Conservation (phyloP, 495 filamentous ascomycete genomes). For the Penicillium angulare region DNA sequence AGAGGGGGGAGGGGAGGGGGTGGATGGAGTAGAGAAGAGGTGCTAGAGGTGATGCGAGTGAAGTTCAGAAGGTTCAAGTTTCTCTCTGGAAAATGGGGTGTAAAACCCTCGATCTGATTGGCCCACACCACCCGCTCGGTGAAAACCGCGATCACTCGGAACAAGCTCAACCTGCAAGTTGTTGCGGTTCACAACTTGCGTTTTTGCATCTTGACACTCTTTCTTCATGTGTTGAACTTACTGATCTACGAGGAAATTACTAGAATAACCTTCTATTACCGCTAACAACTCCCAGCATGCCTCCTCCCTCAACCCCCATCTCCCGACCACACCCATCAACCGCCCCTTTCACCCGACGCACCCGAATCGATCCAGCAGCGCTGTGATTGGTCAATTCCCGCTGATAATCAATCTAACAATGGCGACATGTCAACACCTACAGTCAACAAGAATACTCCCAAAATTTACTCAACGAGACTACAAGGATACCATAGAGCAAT, state of each 20-base stretch:
- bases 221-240: background rate
- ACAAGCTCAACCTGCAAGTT: too few relatives aligned
- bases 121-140: slow-evolving; percentile 33
- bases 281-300: background rate
- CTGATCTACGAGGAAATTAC: background rate
- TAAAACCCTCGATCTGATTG: slow-evolving; percentile 45
- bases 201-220: background rate
- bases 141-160: slow-evolving; percentile 39
- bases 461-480: too few relatives aligned
- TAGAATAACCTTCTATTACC: background rate
- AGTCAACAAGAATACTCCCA: too few relatives aligned
- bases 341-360: slow-evolving; percentile 1
- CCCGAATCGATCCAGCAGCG: slow-evolving; percentile 2
- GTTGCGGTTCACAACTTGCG: background rate
- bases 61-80: slow-evolving; percentile 41
- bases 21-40: slow-evolving; percentile 31
- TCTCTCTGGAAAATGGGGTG: slow-evolving; percentile 39
- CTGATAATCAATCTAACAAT: too few relatives aligned
- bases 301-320: background rate
- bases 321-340: background rate
- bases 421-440: too few relatives aligned
- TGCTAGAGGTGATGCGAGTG: slow-evolving; percentile 38
- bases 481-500: background rate
- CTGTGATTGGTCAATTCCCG: slow-evolving; percentile 8
- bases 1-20: slow-evolving; percentile 28